Percentiles rank a stretch among this genome's conserved stretches.
Conservation (phyloP, 2,329 filamentous ascomycete species). For the Stenocarpella maydis region DNA sequence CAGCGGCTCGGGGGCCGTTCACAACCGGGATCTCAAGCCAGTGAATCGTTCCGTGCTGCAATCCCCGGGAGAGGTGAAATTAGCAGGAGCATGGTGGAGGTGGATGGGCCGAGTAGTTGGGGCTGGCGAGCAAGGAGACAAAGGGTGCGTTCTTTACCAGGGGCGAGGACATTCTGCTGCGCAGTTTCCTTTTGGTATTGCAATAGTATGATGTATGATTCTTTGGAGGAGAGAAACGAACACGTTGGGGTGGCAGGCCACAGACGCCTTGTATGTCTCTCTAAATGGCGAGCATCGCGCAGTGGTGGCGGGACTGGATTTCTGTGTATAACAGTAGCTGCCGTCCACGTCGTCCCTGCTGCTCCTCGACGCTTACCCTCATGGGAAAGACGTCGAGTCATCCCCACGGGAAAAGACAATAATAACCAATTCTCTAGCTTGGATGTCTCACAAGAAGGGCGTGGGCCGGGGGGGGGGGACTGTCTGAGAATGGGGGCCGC, state of each 20-base stretch:
- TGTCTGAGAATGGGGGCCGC: slow-evolving; percentile 5
- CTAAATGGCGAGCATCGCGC: neutral
- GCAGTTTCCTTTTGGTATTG: neutral
- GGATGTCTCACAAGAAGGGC: neutral
- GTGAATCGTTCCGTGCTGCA: slow-evolving; percentile 45
- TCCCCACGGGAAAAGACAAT: neutral
- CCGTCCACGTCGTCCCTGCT: neutral
- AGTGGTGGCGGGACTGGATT: neutral
- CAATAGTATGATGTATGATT: neutral
- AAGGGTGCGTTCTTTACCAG: neutral
- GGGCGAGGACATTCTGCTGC: neutral
- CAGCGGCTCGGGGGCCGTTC: slow-evolving; percentile 45
- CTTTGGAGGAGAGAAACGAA: neutral
- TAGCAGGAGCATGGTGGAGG: neutral
- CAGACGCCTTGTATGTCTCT: neutral
- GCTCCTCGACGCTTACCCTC: neutral
- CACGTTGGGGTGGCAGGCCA: too few species aligned
- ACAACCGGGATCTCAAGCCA: slow-evolving; percentile 51
- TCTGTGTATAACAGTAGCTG: neutral
- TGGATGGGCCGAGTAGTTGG: neutral
- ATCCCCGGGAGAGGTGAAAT: neutral
- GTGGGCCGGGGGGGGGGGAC: neutral
- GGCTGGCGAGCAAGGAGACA: neutral
- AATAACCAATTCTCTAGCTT: neutral
- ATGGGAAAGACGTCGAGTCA: neutral